Conservation (phyloP, 1,284 basidiomycete species). For the Tilletia walkeri region DNA sequence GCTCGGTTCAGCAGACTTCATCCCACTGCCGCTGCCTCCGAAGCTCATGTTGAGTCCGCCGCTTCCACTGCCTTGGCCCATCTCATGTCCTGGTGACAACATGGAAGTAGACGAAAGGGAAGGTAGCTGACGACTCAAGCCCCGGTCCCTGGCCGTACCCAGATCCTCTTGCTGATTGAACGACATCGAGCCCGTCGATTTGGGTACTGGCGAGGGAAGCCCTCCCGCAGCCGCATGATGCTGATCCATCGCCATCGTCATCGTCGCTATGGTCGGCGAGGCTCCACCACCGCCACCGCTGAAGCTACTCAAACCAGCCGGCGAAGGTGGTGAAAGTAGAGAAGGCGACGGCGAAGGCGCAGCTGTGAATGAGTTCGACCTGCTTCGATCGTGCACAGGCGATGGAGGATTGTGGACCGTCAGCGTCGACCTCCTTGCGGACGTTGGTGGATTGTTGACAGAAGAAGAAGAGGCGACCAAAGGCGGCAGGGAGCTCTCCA, state of each 20-base stretch:
- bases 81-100: no score
- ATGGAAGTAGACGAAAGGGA: constrained; percentile 4
- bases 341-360: not conserved
- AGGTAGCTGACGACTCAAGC: constrained; percentile 9
- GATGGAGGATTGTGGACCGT: not conserved
- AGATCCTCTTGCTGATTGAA: constrained; percentile 10
- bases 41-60: no score
- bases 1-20: not conserved
- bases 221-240: not conserved
- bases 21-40: not conserved
- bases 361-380: not conserved
- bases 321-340: not conserved
- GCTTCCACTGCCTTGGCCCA: no score
- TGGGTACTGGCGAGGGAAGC: not conserved
- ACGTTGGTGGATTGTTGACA: no score
- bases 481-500: constrained; percentile 44
- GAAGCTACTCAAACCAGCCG: not conserved
- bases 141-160: constrained; percentile 1
- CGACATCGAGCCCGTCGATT: not conserved
- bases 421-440: not conserved
- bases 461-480: constrained; percentile 25
- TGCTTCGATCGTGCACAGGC: not conserved
- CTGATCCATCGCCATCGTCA: no score
- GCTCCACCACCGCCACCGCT: not conserved
- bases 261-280: no score